phyloP scores from a whole-genome alignment of 805 yeast species.

The Candida endomychidarum region DNA sequence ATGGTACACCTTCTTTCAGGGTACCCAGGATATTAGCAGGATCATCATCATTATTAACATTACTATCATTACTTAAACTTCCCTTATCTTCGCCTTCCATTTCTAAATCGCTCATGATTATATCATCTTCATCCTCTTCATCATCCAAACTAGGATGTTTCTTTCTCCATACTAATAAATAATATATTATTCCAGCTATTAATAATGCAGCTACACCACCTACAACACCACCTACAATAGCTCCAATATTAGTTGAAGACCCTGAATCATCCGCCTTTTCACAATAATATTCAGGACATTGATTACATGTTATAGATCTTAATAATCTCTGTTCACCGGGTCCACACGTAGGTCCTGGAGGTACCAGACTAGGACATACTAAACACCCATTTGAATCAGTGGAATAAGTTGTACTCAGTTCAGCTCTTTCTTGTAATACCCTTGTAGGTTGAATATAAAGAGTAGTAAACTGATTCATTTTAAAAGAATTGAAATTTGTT shows the following conservation, averaged over 20 bases:
- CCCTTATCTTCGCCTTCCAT: slow-evolving; percentile 18
- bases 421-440: slow-evolving; percentile 5
- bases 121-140: slow-evolving; percentile 21
- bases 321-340: slow-evolving; percentile 24
- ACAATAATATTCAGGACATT: slow-evolving; percentile 28
- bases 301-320: slow-evolving; percentile 22
- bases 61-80: slow-evolving; percentile 19
- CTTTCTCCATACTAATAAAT: slow-evolving; percentile 31
- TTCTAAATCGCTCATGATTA: slow-evolving; percentile 20
- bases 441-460: background rate
- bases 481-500: too few species aligned
- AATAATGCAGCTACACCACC: slow-evolving; percentile 35
- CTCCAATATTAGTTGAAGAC: slow-evolving; percentile 28
- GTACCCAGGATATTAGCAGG: background rate
- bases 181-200: slow-evolving; percentile 27
- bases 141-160: slow-evolving; percentile 30
- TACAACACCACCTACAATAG: slow-evolving; percentile 43
- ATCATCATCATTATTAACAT: slow-evolving; percentile 12
- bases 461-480: background rate
- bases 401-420: slow-evolving; percentile 9
- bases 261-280: slow-evolving; percentile 11
- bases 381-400: slow-evolving; percentile 33
- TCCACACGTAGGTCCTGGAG: slow-evolving; percentile 29
- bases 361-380: slow-evolving; percentile 27
- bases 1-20: background rate